These are phyloP conservation scores for Colletotrichum ledebouriae DNA, from an alignment of 2,329 filamentous ascomycete genomes.

Conservation along the genomic window DNA sequence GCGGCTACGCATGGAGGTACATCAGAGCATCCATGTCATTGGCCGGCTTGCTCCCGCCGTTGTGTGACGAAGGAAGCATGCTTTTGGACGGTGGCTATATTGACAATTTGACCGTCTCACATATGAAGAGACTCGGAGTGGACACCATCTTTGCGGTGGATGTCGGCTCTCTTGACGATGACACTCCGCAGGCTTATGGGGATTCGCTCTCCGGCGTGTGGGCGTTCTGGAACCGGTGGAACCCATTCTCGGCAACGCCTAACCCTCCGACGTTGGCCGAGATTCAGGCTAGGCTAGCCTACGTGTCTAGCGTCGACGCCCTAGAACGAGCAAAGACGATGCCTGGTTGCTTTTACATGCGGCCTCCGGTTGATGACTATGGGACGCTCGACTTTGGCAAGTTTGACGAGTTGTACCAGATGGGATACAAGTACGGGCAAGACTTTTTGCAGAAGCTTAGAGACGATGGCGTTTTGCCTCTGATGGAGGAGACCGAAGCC, in stretches of 20 bases:
- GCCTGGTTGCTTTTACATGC: conserved; percentile 94
- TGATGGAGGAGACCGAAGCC: conserved; percentile 80
- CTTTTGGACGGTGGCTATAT: conserved; percentile 96
- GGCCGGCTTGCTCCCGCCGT: conserved; percentile 89
- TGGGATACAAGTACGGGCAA: conserved; percentile 89
- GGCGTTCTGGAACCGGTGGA: conserved; percentile 97
- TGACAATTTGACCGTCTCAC: conserved; percentile 95
- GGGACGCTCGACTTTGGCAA: conserved; percentile 96
- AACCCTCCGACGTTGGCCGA: conserved; percentile 96
- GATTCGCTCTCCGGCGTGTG: conserved; percentile 96
- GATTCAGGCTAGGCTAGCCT: conserved; percentile 94
- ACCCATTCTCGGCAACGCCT: conserved; percentile 87
- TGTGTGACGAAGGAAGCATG: conserved; percentile 98
- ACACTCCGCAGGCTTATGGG: conserved; percentile 91
- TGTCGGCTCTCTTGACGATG: conserved; percentile 91
- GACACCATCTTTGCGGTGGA: conserved; percentile 97
- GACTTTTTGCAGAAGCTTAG: conserved; percentile 82
- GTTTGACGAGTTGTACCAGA: conserved; percentile 95
- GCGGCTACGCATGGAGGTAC: conserved; percentile 97
- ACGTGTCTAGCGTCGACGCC: conserved; percentile 94
- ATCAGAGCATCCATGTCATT: conserved; percentile 97
- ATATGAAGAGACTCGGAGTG: conserved; percentile 95
- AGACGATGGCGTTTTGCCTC: conserved; percentile 80
- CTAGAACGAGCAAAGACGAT: conserved; percentile 93
- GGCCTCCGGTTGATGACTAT: conserved; percentile 92